Evolutionary conservation across 2,329 filamentous ascomycete genomes (phyloP), one percentile per base, ranked within the genome.

Genomic region (Cyclaneusma minus): DNA sequence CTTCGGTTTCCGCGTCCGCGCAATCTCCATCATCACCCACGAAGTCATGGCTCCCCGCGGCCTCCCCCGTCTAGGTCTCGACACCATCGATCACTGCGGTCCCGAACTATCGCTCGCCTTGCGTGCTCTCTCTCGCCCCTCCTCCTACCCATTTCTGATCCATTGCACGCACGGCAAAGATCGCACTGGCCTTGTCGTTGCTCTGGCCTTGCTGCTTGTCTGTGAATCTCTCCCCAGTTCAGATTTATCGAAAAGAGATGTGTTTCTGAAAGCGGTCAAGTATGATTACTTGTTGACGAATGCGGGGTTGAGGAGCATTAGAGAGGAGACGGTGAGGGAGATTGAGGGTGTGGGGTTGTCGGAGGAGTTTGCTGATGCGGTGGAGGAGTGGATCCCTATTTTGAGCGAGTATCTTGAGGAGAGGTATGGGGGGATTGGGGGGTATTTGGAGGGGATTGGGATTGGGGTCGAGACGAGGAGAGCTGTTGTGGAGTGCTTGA

Each of bases 91-190:
- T 37, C 60, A 70, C 29, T 82, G 74, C 27, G 67, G 63, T 0
- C 47, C 52, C 1, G 75, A 81, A 42, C 62, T 83, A 17, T 33
- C 18, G 25, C 25, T 58, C 40, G 52, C 64, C 15, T 62, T 73
- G 19, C 50, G 54, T 6, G 48, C 65, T 5, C 48, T 69, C 13
- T 51, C 59, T 7, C 46, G 59, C 1, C 45, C 55, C 3, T 38
- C 48, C 0, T 59, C 58, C 10, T 69, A 72, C 35, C 82, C 83
- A 0, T 50, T 73, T 1, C 45, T 92, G 6, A 54, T 89, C 3
- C 82, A 92, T 49, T 93, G 84, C 49, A 89, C 83, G 1, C 82
- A 91, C 42, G 84, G 84, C 31, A 93, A 92, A 47, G 84, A 92
- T 44, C 67, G 84, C 3, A 84, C 71, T 2, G 84, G 84, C 0